Evolutionary conservation across 305 asterid genomes (phyloP).

Genomic region (Stenogyne calaminthoides): DNA sequence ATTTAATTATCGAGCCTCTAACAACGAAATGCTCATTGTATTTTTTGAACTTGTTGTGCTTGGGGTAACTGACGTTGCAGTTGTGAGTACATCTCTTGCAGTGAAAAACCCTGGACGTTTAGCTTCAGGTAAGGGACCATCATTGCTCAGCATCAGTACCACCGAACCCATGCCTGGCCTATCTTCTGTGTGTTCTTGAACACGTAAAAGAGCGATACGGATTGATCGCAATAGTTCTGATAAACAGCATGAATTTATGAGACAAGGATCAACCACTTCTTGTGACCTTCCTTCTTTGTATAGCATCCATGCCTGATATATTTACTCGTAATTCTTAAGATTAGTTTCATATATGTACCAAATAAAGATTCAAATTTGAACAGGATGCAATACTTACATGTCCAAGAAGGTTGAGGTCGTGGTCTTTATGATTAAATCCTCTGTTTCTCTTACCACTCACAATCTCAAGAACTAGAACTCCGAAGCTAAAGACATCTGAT

Average conservation of each 20-base stretch:
- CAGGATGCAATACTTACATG: conserved; percentile 31
- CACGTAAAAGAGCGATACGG: too few relatives aligned
- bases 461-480: conserved; percentile 49
- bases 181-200: conserved; percentile 23
- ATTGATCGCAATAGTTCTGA: not conserved
- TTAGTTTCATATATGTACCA: too few relatives aligned
- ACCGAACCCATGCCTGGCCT: conserved; percentile 24
- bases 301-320: too few relatives aligned
- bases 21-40: not conserved
- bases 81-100: not conserved
- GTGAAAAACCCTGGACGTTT: conserved; percentile 30
- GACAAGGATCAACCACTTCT: too few relatives aligned
- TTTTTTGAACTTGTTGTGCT: not conserved
- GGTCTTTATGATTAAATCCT: conserved; percentile 29
- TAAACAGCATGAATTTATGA: too few relatives aligned
- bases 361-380: too few relatives aligned
- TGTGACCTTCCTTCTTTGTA: too few relatives aligned
- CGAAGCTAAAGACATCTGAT: conserved; percentile 47
- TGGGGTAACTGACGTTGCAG: not conserved
- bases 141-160: conserved; percentile 26
- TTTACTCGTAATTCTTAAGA: too few relatives aligned
- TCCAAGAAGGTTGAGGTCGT: conserved; percentile 41
- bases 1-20: not conserved
- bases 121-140: too few relatives aligned
- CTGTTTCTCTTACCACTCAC: conserved; percentile 45